Conservation (phyloP, 1,139 yeast genomes). For the Trichomonascaceae sp. region DNA sequence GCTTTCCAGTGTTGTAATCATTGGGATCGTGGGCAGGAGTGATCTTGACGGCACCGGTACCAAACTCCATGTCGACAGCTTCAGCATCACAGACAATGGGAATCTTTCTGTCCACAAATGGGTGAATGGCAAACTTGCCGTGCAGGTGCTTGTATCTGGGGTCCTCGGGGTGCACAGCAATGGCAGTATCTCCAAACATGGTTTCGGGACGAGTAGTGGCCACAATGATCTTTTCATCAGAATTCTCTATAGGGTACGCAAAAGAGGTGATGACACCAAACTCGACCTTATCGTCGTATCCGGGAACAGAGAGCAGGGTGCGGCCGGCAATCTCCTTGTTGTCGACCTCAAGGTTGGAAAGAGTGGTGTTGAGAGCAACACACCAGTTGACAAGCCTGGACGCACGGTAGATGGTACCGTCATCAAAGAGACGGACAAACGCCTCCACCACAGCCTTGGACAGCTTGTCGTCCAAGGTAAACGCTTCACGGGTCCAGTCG, state of each 20-base stretch:
- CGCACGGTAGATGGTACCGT: conserved; percentile 92
- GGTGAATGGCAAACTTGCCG: conserved; percentile 85
- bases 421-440: conserved; percentile 82
- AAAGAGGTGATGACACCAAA: conserved; percentile 93
- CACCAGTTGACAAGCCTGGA: conserved; percentile 94
- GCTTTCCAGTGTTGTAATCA: conserved; percentile 93
- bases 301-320: conserved; percentile 74
- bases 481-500: conserved; percentile 91
- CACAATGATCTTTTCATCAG: conserved; percentile 81
- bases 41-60: conserved; percentile 99
- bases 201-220: conserved; percentile 99
- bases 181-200: conserved; percentile 92
- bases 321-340: conserved; percentile 78
- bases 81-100: conserved; percentile 85
- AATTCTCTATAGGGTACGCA: conserved; percentile 76
- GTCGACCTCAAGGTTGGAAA: conserved; percentile 92
- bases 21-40: conserved; percentile 98
- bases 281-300: conserved; percentile 79
- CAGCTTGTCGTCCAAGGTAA: conserved; percentile 73
- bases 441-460: conserved; percentile 81
- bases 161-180: conserved; percentile 95
- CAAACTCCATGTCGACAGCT: conserved; percentile 98
- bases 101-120: conserved; percentile 70
- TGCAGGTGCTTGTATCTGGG: conserved; percentile 85
- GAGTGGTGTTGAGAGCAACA: conserved; percentile 84